Evolutionary conservation across 441 rosid species (phyloP), one percentile per base, ranked within the genome.

Genomic region (Croton setiger): DNA sequence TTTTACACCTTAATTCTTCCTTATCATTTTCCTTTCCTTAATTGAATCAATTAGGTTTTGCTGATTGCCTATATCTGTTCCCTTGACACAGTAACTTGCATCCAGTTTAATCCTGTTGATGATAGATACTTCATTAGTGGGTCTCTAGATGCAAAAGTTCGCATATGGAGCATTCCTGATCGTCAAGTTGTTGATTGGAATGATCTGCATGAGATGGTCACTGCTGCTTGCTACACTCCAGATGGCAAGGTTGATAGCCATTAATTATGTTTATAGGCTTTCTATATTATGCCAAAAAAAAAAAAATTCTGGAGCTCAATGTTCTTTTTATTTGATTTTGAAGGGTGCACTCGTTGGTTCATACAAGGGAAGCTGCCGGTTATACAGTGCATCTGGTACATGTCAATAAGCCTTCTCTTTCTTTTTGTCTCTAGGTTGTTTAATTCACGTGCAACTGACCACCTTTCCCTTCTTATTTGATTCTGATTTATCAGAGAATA

Each of bases 141-240:
- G 65, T 95, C 98, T 33, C 81, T 95, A 52, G 99, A 92, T 80
- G 95, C 92, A 68, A 95, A 92, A 81, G 97, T 92, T 66, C 95
- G 99, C 3, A 92, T 95, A 48, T 95, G 99, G 99, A 95, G 97
- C 80, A 90, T 95, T 81, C 94, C 94, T 35, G 97, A 90, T 77
- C 92, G 68, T 62, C 98, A 95, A 82, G 98, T 95, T 47, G 96
- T 95, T 71, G 95, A 91, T 76, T 95, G 98, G 98, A 89, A 82
- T 77, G 99, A 95, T 87, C 84, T 92, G 68, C 96, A 92, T 79
- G 99, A 95, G 84, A 92, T 95, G 96, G 95, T 95, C 81, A 95
- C 99, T 79, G 95, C 98, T 47, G 98, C 98, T 66, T 90, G 96
- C 78, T 95, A 90, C 74, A 95, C 97, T 64, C 99, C 99, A 54